Base-by-base conservation (phyloP, 2,329 filamentous ascomycete genomes). In the Camptophora hylomeconis region DNA sequence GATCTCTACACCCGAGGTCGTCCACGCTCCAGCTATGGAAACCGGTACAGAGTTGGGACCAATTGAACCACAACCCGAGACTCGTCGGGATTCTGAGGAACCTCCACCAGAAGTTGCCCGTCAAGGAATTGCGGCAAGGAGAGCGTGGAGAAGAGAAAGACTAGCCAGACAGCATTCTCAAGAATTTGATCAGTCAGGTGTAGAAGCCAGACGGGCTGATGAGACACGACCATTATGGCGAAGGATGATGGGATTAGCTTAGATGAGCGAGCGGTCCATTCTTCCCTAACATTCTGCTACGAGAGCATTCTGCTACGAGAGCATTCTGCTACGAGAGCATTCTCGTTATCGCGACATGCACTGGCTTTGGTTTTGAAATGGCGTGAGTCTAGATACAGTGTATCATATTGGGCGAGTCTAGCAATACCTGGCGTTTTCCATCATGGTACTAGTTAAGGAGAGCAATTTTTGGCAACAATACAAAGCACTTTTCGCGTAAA, bases 111-210 rank as follows among this genome's bases (percentile, higher is more conserved):
- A 45, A 5, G 27, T 45, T 16, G 33, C 35, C 10, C 27, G 35
- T 5, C 41, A 41, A 25, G 41, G 40, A n/a, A 25, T 35, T 3
- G 23, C 36, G 14, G 40, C 40, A n/a, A 34, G 41, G 22, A 22
- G 41, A 24, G 41, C 41, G 8, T 42, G 41, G 41, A 20, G 37
- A 9, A 24, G 40, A 22, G 36, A 45, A 26, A 27, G 36, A 24
- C 31, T 42, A 8, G 40, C 38, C 7, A 31, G 36, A 4, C 37
- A 37, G 16, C 33, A 42, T 22, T 36, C 33, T 21, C 38, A 34
- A 16, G 22, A 30, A 24, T 42, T 41, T 25, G 26, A 36, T 20
- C 24, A 38, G 25, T 28, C 25, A 4, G 31, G 14, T 14, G 30
- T 17, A 7, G 17, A 11, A 2, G n/a, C 29, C 2, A n/a, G 29